These are phyloP conservation scores for Leccinum colubrinum DNA, from an alignment of 1,284 basidiomycete species.

Conservation along the genomic window DNA sequence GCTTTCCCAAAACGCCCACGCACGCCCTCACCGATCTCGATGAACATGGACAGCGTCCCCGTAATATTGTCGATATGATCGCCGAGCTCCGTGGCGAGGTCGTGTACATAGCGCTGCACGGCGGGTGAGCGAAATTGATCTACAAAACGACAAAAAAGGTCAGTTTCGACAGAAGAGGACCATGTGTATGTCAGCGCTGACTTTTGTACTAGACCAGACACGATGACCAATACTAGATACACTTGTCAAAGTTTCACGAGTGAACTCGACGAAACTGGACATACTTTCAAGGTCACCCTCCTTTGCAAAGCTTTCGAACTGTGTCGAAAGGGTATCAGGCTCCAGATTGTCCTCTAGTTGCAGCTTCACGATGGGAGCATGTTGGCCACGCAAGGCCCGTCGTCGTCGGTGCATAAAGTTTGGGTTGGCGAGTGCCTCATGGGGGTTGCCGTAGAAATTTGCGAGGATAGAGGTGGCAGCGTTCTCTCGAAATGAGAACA, in stretches of 20 bases:
- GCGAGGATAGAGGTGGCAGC: too few species aligned
- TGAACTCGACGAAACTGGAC: slow-evolving; percentile 2
- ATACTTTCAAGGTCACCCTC: slow-evolving; percentile 43
- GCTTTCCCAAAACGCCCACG: slow-evolving; percentile 16
- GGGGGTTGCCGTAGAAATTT: too few species aligned
- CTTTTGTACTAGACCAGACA: slow-evolving; percentile 35
- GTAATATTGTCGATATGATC: slow-evolving; percentile 56
- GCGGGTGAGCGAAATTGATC: slow-evolving; percentile 53
- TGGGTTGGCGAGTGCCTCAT: too few species aligned
- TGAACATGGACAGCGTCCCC: slow-evolving; percentile 47
- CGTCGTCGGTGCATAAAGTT: too few species aligned
- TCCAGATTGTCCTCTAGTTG: slow-evolving; percentile 31
- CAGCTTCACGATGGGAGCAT: slow-evolving; percentile 29
- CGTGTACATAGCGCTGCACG: slow-evolving; percentile 54
- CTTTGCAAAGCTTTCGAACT: slow-evolving; percentile 45
- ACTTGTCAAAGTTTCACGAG: slow-evolving; percentile 13
- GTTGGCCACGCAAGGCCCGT: slow-evolving; percentile 16
- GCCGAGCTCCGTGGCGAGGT: slow-evolving; percentile 50
- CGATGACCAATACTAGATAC: slow-evolving; percentile 33
- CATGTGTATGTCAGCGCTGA: slow-evolving; percentile 15
- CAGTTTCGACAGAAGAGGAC: slow-evolving; percentile 9
- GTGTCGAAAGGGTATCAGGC: slow-evolving; percentile 30
- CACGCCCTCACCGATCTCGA: slow-evolving; percentile 47
- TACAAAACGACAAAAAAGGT: slow-evolving; percentile 21
- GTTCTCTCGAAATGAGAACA: too few species aligned